Percentiles rank a stretch among this genome's conserved stretches.
Conservation (phyloP, 2,329 filamentous ascomycete genomes). For the Pseudogymnoascus sp. region DNA sequence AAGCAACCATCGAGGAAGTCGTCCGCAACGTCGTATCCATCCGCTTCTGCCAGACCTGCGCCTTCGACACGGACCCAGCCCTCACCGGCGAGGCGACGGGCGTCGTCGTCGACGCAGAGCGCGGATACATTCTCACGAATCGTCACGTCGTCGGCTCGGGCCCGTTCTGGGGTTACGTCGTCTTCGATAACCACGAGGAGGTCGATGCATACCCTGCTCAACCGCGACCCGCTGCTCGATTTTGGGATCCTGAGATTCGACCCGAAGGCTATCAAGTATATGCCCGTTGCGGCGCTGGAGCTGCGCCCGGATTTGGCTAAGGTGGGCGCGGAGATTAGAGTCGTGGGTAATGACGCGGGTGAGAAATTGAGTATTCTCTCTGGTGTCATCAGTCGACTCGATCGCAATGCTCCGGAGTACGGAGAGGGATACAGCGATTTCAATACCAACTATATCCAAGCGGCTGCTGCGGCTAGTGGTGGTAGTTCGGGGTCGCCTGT, state of each 20-base stretch:
- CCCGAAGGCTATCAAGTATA: slow-evolving; percentile 93
- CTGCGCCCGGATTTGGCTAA: slow-evolving; percentile 80
- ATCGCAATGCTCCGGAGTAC: slow-evolving; percentile 95
- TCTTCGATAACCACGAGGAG: slow-evolving; percentile 98
- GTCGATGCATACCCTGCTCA: slow-evolving; percentile 94
- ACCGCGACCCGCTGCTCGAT: slow-evolving; percentile 96
- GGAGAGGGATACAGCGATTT: slow-evolving; percentile 98
- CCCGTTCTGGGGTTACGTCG: slow-evolving; percentile 95
- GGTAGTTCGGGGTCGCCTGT: slow-evolving; percentile 98
- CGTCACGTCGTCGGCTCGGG: slow-evolving; percentile 91
- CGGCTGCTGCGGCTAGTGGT: slow-evolving; percentile 91
- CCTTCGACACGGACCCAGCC: slow-evolving; percentile 94
- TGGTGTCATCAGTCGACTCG: slow-evolving; percentile 90
- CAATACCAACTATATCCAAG: slow-evolving; percentile 94
- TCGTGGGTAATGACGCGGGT: slow-evolving; percentile 96
- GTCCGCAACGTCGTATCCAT: slow-evolving; percentile 97
- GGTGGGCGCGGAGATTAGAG: slow-evolving; percentile 89
- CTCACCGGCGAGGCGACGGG: slow-evolving; percentile 93
- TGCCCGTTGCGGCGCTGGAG: slow-evolving; percentile 75
- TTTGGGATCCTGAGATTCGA: slow-evolving; percentile 97
- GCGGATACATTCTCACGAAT: slow-evolving; percentile 79
- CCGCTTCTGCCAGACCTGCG: slow-evolving; percentile 94
- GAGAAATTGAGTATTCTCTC: slow-evolving; percentile 98
- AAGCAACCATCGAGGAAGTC: slow-evolving; percentile 88
- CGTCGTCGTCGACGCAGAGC: slow-evolving; percentile 92